A percentile compares a stretch with the other conserved stretches of the same genome.
Evolutionary conservation across 106 monocot species (phyloP).

Genomic region (Narthecium ossifragum): DNA sequence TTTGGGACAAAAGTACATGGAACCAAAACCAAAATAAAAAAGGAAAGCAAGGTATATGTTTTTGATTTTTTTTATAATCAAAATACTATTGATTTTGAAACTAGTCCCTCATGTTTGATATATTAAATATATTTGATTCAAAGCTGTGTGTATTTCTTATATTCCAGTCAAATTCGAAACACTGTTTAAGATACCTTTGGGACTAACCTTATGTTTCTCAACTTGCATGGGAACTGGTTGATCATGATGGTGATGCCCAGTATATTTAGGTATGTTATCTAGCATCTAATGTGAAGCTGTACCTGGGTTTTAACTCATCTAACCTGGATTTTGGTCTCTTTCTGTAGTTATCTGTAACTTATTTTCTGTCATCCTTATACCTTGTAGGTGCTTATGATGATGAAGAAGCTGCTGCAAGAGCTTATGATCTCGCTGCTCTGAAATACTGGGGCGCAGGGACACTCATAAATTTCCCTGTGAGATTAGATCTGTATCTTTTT

Average conservation of each 20-base stretch:
- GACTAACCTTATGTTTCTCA: slow-evolving; percentile 17
- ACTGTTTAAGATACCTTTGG: no score
- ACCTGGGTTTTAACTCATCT: neutral
- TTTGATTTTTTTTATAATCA: no score
- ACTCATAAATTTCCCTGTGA: slow-evolving; percentile 98
- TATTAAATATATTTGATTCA: no score
- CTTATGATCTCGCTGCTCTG: slow-evolving; percentile 98
- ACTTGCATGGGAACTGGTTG: slow-evolving; percentile 34
- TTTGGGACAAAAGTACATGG: slow-evolving; percentile 99
- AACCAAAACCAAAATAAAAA: slow-evolving; percentile 99
- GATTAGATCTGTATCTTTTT: no score
- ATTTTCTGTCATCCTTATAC: slow-evolving; percentile 4
- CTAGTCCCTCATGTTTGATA: no score
- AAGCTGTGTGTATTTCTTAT: no score
- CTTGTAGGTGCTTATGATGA: slow-evolving; percentile 96
- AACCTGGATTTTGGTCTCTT: neutral
- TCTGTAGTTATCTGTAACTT: neutral
- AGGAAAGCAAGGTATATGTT: slow-evolving; percentile 94
- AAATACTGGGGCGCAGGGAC: slow-evolving; percentile 99
- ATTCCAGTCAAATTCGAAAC: no score
- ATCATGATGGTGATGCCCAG: slow-evolving; percentile 25
- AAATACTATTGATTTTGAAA: no score
- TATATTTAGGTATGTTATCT: slow-evolving; percentile 72
- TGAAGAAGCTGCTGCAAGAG: slow-evolving; percentile 98
- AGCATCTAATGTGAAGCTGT: neutral